A percentile compares a stretch with the other conserved stretches of the same genome.
Evolutionary conservation across 352 stramenopile genomes (phyloP).

Genomic region (Phytophthora syringae): DNA sequence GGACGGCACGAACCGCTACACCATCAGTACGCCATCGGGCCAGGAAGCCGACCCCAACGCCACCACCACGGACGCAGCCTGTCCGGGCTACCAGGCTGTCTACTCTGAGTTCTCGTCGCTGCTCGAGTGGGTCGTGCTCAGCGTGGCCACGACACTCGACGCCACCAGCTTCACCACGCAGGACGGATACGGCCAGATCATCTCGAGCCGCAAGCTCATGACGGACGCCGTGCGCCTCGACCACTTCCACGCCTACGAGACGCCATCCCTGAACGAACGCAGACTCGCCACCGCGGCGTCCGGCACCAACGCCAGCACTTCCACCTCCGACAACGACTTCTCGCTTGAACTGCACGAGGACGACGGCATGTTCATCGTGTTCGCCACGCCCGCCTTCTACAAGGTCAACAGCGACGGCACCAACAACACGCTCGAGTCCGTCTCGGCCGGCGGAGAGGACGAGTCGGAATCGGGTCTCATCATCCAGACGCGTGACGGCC

Average conservation of each 20-base stretch:
- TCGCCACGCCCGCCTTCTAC: slow-evolving; percentile 60
- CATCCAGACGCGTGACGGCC: slow-evolving; percentile 51
- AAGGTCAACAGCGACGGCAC: slow-evolving; percentile 44
- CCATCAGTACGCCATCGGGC: slow-evolving; percentile 66
- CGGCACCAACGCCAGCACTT: not conserved
- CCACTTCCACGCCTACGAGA: slow-evolving; percentile 70
- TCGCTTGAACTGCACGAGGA: slow-evolving; percentile 66
- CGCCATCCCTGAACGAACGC: slow-evolving; percentile 28
- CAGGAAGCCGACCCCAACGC: slow-evolving; percentile 36
- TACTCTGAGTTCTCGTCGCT: slow-evolving; percentile 54
- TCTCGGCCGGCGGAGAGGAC: slow-evolving; percentile 31
- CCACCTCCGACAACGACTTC: slow-evolving; percentile 35
- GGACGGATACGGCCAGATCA: slow-evolving; percentile 42
- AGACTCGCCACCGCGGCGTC: slow-evolving; percentile 16
- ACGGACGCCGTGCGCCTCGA: slow-evolving; percentile 62
- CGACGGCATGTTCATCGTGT: slow-evolving; percentile 65
- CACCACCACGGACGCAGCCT: slow-evolving; percentile 38
- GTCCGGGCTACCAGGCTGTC: slow-evolving; percentile 45
- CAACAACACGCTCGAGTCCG: slow-evolving; percentile 31
- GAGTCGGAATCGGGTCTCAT: slow-evolving; percentile 55
- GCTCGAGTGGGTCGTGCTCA: slow-evolving; percentile 54
- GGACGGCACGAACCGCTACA: slow-evolving; percentile 74
- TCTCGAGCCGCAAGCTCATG: slow-evolving; percentile 60
- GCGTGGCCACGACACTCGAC: slow-evolving; percentile 52
- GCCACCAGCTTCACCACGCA: slow-evolving; percentile 47